phyloP scores from a whole-genome alignment of 768 basidiomycete genomes.

The Xerocomellus chrysenteron region DNA sequence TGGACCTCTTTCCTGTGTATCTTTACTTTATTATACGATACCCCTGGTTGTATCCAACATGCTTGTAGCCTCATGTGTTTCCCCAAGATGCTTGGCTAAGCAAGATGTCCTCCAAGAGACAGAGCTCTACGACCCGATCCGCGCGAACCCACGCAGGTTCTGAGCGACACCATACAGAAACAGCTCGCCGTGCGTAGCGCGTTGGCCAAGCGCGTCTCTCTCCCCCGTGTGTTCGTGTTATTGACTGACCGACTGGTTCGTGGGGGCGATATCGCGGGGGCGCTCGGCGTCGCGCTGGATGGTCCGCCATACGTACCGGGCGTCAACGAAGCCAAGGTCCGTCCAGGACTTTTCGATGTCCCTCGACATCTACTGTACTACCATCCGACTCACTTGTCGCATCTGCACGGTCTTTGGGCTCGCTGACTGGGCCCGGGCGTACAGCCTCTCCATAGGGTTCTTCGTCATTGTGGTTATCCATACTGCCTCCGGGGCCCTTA shows the following conservation, averaged over 20 bases:
- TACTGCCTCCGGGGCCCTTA: too few relatives aligned
- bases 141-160: slow-evolving; percentile 67
- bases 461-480: too few relatives aligned
- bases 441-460: too few relatives aligned
- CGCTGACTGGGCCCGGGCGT: too few relatives aligned
- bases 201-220: slow-evolving; percentile 63
- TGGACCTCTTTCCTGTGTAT: background rate
- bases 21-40: too few relatives aligned
- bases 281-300: slow-evolving; percentile 68
- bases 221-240: too few relatives aligned
- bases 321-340: slow-evolving; percentile 88
- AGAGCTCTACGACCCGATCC: slow-evolving; percentile 86
- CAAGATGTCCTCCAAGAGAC: slow-evolving; percentile 61
- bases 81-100: slow-evolving; percentile 1
- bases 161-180: slow-evolving; percentile 76
- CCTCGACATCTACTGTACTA: too few relatives aligned
- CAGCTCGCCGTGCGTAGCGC: slow-evolving; percentile 67
- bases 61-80: too few relatives aligned
- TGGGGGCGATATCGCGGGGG: slow-evolving; percentile 77
- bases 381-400: too few relatives aligned
- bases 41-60: too few relatives aligned
- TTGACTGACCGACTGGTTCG: background rate
- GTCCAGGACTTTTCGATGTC: too few relatives aligned
- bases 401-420: too few relatives aligned
- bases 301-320: slow-evolving; percentile 86